Evolutionary conservation across 441 rosid genomes (phyloP).

Genomic region (Euphorbia schlechtendalii): DNA sequence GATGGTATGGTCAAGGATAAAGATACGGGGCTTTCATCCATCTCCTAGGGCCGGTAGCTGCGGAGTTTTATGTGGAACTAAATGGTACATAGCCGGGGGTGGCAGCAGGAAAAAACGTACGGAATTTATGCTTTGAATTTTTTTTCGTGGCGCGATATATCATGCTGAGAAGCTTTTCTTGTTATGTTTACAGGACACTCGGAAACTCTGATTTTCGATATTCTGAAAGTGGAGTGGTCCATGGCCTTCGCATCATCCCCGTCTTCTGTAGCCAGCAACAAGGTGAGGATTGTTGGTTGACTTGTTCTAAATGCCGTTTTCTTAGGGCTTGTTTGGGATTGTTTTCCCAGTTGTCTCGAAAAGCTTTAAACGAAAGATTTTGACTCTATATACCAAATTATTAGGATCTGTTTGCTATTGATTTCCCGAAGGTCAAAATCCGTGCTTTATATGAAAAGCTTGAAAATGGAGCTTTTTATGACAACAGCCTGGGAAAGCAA

Average conservation of each 20-base stretch:
- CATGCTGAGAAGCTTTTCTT: conserved; percentile 1
- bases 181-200: conserved; percentile 55
- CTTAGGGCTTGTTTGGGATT: too few relatives aligned
- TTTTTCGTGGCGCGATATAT: neutral
- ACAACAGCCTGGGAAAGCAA: too few relatives aligned
- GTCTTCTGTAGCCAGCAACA: conserved; percentile 68
- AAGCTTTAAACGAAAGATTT: too few relatives aligned
- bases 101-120: conserved; percentile 94
- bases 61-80: conserved; percentile 83
- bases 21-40: conserved; percentile 86
- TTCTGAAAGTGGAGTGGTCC: conserved; percentile 79
- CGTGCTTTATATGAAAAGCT: too few relatives aligned
- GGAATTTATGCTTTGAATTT: neutral
- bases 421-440: too few relatives aligned
- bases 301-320: too few relatives aligned
- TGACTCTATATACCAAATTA: too few relatives aligned
- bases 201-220: conserved; percentile 79
- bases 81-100: conserved; percentile 96
- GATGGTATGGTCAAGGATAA: conserved; percentile 98
- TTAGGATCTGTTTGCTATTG: too few relatives aligned
- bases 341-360: too few relatives aligned
- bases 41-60: conserved; percentile 91
- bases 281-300: conserved; percentile 44
- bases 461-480: too few relatives aligned
- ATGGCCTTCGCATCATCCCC: conserved; percentile 60